A percentile compares a stretch with the other conserved stretches of the same genome.
Conservation (phyloP, 345 rosid species). For the Citrus unshiu region DNA sequence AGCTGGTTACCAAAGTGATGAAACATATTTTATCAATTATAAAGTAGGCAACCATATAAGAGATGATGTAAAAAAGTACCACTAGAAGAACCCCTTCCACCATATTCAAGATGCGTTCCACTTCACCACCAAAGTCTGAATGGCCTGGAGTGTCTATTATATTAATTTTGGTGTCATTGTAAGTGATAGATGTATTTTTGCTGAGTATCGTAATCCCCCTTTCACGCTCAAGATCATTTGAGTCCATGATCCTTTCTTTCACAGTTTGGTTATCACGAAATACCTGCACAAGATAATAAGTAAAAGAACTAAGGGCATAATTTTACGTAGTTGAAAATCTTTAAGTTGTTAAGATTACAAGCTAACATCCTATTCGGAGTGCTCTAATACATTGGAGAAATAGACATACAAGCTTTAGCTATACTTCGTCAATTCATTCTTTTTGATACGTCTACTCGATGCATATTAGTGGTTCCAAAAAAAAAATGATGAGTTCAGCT, state of each 20-base stretch:
- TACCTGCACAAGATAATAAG: constrained; percentile 47
- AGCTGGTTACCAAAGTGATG: neutral
- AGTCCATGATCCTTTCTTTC: constrained; percentile 96
- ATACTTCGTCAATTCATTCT: neutral
- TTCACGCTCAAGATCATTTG: constrained; percentile 93
- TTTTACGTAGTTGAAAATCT: neutral
- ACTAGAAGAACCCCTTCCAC: constrained; percentile 98
- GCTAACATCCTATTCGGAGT: neutral
- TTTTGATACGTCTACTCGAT: neutral
- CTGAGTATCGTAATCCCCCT: constrained; percentile 96
- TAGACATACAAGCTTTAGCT: no score
- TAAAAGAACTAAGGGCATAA: neutral
- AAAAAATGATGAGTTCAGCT: neutral
- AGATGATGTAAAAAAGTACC: constrained; percentile 46
- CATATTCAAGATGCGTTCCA: constrained; percentile 97
- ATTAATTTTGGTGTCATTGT: constrained; percentile 81
- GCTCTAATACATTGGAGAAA: neutral
- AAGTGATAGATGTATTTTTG: constrained; percentile 91
- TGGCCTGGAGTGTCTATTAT: constrained; percentile 98
- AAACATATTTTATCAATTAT: neutral
- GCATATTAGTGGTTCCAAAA: neutral
- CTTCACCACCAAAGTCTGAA: constrained; percentile 99
- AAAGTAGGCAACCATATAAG: neutral
- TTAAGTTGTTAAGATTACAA: no score
- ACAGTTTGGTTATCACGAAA: constrained; percentile 91